Evolutionary conservation across 2,329 filamentous ascomycete species (phyloP), one percentile per base, ranked within the genome.

Genomic region (Botrytis squamosa): DNA sequence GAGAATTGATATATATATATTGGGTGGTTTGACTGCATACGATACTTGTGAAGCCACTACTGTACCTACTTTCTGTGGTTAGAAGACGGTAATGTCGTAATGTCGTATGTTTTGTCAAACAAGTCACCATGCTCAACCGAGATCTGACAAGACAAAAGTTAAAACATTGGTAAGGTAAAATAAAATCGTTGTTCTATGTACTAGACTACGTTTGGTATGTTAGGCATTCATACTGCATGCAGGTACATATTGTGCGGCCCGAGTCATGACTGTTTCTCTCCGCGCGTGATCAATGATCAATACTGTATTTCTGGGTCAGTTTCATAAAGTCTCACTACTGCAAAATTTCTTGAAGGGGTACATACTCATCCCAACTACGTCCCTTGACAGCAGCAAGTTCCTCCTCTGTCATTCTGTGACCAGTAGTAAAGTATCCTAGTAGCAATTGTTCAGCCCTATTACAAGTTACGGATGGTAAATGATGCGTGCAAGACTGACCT

Each of bases 371-470:
- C 95, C 95, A 98, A 78, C 93, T 92, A 77, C 95, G 89, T 75
- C 95, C 95, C 82, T 96, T 91, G 42, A 98, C 94, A 72, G 93
- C 91, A 77, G 91, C 86, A 76, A 98, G 87, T 83, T 98, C 95
- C 73, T 95, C 92, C 81, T 92, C 90, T 2, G 93, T 96, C 89
- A 97, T 94, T 79, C 93, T 89, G 83, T 96, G 94, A 69, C 95
- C 95, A 20, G 92, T 94, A 10, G 95, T 98, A 82, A 98, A 92
- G 80, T 92, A 91, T 72, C 89, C 89, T 90, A 78, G 70, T 69
- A 74, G 62, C 71, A 70, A 75, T 75, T 55, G 75, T 80, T 83
- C 77, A 83, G 79, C 79, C 78, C 78, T 80, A 80, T 77, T 68
- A 74, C 33, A 59, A 55, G 44, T 64, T 55, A 73, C 55, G 52